Base-by-base conservation (phyloP, 2,329 filamentous ascomycete species). In the Tolypocladium capitatum region DNA sequence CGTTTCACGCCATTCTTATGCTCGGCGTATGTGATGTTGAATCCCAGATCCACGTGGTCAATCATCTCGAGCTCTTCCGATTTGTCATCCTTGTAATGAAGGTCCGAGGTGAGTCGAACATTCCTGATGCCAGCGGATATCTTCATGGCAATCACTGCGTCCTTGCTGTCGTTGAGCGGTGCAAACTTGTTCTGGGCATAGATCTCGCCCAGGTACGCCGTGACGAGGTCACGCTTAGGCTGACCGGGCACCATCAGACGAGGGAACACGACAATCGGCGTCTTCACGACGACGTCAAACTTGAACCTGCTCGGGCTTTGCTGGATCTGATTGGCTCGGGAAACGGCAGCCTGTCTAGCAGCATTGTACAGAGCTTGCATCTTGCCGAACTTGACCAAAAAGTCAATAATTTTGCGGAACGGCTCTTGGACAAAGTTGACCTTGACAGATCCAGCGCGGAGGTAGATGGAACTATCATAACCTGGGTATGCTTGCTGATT, bases 321-420 rank as follows among this genome's bases (percentile, higher is more conserved):
- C 60, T 97, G 92, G 6, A 98, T 79, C 60, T 96, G 90, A 49
- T 80, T 94, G 10, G 92, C 94, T 63, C 96, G 90, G 52, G 86
- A 91, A 35, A 92, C 87, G 3, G 94, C 92, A 35, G 91, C 94
- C 65, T 95, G 88, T 32, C 94, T 81, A 13, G 94, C 92, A 38
- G 92, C 91, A 60, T 99, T 98, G 72, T 95, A 98, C 46, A 98
- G 85, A 21, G 92, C 91, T 66, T 98, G 92, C 92, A 99, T 99
- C 67, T 94, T 95, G 51, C 94, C 92, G 63, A 99, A 99, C 59
- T 98, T 98, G 63, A 99, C 89, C 40, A 94, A 73, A 65, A 98
- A 99, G 55, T 94, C 87, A 65, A 98, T 87, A 53, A 99, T 97
- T 68, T 97, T 97, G 46, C 92, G 81, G 72, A 97, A 96, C 0